Evolutionary conservation across 306 rosid species (phyloP).

Genomic region (Rosa persica): DNA sequence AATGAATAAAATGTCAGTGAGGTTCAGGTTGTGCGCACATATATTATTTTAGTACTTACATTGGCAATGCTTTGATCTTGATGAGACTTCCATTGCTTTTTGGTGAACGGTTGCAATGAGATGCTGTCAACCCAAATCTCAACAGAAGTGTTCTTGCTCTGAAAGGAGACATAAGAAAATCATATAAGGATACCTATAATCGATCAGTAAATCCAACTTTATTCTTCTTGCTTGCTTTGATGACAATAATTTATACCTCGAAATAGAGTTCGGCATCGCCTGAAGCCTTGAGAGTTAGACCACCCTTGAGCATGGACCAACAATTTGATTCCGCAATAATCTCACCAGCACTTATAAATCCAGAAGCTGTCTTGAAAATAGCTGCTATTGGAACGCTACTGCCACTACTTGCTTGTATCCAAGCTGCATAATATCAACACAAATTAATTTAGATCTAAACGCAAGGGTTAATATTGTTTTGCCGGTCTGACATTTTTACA

Average conservation of each 20-base stretch:
- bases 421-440: slow-evolving; percentile 28
- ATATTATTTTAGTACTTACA: slow-evolving; percentile 23
- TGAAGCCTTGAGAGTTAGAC: slow-evolving; percentile 46
- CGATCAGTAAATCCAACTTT: background rate
- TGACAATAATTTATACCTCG: slow-evolving; percentile 41
- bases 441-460: background rate
- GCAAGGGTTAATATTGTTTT: too few species aligned
- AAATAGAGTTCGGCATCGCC: slow-evolving; percentile 59
- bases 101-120: slow-evolving; percentile 70
- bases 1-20: background rate
- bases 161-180: background rate
- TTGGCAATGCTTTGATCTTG: slow-evolving; percentile 48
- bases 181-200: background rate
- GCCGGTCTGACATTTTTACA: too few species aligned
- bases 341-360: slow-evolving; percentile 40
- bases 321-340: slow-evolving; percentile 52
- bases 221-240: background rate
- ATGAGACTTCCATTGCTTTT: slow-evolving; percentile 58
- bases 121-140: slow-evolving; percentile 66
- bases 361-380: slow-evolving; percentile 41
- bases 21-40: background rate
- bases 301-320: slow-evolving; percentile 93
- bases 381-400: slow-evolving; percentile 40
- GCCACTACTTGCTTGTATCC: slow-evolving; percentile 57
- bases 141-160: slow-evolving; percentile 51